phyloP scores from a whole-genome alignment of 1,284 basidiomycete species.

The Garcileccinum viscosum region DNA sequence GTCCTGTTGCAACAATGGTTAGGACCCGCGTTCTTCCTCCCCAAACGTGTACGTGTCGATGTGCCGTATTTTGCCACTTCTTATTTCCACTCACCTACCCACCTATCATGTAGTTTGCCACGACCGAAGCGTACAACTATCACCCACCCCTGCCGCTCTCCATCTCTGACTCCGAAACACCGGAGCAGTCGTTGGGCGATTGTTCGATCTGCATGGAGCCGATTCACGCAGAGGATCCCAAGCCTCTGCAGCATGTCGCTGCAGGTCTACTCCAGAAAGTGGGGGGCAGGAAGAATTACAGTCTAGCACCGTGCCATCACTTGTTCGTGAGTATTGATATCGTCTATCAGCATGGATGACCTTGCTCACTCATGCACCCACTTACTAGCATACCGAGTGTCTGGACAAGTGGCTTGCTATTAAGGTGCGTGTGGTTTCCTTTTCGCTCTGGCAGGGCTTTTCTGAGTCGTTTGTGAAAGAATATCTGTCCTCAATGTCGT shows the following conservation, averaged over 20 bases:
- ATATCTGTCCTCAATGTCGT: constrained; percentile 89
- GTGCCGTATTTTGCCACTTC: not conserved
- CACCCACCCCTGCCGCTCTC: constrained; percentile 74
- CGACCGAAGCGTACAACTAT: constrained; percentile 79
- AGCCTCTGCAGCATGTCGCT: constrained; percentile 41
- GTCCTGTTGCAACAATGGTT: constrained; percentile 78
- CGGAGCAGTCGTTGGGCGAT: constrained; percentile 76
- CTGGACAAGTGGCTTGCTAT: constrained; percentile 89
- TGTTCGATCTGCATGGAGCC: constrained; percentile 93
- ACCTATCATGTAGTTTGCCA: constrained; percentile 54
- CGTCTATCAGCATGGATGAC: not conserved
- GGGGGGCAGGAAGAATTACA: constrained; percentile 69
- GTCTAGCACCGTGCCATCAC: constrained; percentile 88
- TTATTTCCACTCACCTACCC: not conserved
- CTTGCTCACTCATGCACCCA: not conserved
- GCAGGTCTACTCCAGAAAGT: constrained; percentile 42
- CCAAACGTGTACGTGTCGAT: constrained; percentile 50
- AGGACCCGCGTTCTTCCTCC: constrained; percentile 85
- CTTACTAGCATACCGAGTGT: constrained; percentile 78
- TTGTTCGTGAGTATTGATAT: constrained; percentile 69
- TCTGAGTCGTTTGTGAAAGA: constrained; percentile 48
- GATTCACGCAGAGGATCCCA: constrained; percentile 63
- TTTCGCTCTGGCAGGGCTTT: not conserved
- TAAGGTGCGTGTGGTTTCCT: constrained; percentile 60
- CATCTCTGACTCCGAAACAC: constrained; percentile 70